phyloP scores from a whole-genome alignment of 2,329 filamentous ascomycete genomes.

The Apiospora arundinis region DNA sequence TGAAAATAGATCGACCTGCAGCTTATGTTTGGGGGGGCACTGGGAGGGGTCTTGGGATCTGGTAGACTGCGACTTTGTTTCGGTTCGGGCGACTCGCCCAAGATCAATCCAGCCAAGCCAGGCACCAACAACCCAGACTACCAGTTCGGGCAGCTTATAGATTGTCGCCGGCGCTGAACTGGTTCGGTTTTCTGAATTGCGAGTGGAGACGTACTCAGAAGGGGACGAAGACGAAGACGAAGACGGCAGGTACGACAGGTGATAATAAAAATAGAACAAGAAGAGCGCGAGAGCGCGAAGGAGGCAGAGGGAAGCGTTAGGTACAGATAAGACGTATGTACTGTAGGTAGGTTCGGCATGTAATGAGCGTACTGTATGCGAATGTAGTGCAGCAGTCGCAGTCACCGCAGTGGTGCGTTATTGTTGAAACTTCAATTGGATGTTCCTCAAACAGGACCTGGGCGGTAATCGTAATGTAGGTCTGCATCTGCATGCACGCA shows the following conservation, averaged over 20 bases:
- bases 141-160: constrained; percentile 9
- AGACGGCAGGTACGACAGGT: background rate
- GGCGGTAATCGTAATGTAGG: constrained; percentile 14
- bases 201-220: background rate
- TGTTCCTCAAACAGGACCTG: constrained; percentile 9
- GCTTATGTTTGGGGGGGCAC: background rate
- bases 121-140: constrained; percentile 2
- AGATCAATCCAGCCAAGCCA: background rate
- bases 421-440: constrained; percentile 17
- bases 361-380: too few relatives aligned
- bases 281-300: background rate
- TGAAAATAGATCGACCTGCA: constrained; percentile 19
- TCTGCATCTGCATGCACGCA: background rate
- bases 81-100: constrained; percentile 3
- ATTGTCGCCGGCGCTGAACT: background rate
- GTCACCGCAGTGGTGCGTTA: background rate
- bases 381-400: too few relatives aligned
- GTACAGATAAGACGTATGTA: background rate
- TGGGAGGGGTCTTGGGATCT: background rate
- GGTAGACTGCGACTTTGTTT: constrained; percentile 15
- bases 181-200: constrained; percentile 8
- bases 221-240: background rate
- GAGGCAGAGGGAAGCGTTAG: background rate
- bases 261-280: too few relatives aligned
- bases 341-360: background rate